Evolutionary conservation across 2,329 filamentous ascomycete genomes (phyloP), one percentile per base, ranked within the genome.

Genomic region (Aotearoamyces nothofagi): DNA sequence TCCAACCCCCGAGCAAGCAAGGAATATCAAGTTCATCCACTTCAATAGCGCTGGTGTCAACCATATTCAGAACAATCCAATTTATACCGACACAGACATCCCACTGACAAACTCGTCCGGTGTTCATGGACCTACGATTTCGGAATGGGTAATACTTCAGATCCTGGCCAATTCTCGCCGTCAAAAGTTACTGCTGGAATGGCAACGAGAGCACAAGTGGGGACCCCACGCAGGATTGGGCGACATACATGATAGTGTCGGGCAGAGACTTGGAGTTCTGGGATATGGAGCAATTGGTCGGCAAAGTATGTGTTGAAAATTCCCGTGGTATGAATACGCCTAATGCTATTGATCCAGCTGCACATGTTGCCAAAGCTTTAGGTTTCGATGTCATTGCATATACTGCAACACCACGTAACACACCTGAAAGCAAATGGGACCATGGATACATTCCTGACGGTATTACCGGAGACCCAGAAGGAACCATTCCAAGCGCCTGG

Each of bases 311-410:
- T n/a, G n/a, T n/a, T n/a, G n/a, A n/a, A n/a, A 9, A 8, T 15
- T 10, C 9, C 9, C 26, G 9, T 13, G 24, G 8, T 22, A 8
- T 22, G 19, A n/a, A n/a, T n/a, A n/a, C n/a, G n/a, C n/a, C 28
- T 30, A 16, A 30, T 22, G 5, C 22, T 6, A n/a, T n/a, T n/a
- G n/a, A n/a, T n/a, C n/a, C n/a, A n/a, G 22, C 15, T 3, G 64
- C 63, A 3, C 58, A 61, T 6, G 61, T 80, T 3, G 65, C 66
- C 9, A 59, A 58, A 9, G 72, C 74, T 3, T 51, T 81, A 42
- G 80, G 79, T 11, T 74, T 81, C 63, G 60, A 69, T 15, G 66
- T 87, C 1, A 60, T 83, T 44, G 79, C 78, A 1, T 83, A 78
- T 55, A 86, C 79, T 0, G 71, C 78, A 0, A 69, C 68, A 16